Conservation (phyloP, 2,329 filamentous ascomycete species). For the Sclerotinia minor region DNA sequence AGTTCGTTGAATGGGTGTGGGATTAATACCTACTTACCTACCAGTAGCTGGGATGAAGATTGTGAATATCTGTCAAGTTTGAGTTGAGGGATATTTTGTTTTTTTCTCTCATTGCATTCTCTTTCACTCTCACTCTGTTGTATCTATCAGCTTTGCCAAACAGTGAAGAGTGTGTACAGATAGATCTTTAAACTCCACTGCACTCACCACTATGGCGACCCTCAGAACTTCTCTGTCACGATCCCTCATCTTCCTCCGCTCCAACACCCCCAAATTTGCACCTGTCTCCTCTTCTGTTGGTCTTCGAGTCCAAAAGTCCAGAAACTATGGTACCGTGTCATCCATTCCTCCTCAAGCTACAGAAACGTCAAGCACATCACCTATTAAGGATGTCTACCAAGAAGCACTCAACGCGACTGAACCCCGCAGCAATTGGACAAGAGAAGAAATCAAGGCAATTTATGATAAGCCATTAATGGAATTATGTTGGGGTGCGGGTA, state of each 20-base stretch:
- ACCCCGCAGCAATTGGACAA: conserved; percentile 75
- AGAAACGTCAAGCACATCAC: not conserved
- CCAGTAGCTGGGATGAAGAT: not conserved
- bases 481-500: conserved; percentile 69
- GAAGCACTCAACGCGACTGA: conserved; percentile 58
- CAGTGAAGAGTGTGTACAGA: not conserved
- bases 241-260: not conserved
- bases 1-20: not conserved
- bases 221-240: not conserved
- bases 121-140: not conserved
- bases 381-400: conserved; percentile 29
- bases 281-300: not conserved
- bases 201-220: not conserved
- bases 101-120: not conserved
- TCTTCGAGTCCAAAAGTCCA: not conserved
- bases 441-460: conserved; percentile 76
- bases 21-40: not conserved
- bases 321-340: conserved; percentile 19
- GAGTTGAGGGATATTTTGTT: not conserved
- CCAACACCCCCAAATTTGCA: not conserved
- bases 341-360: conserved; percentile 16
- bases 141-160: not conserved
- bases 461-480: conserved; percentile 82
- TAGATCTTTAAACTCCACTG: not conserved
- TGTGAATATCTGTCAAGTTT: not conserved